A percentile compares a stretch with the other conserved stretches of the same genome.
These are phyloP conservation scores for Raphanus sativus DNA, from an alignment of 345 rosid genomes.

Conservation along the genomic window DNA sequence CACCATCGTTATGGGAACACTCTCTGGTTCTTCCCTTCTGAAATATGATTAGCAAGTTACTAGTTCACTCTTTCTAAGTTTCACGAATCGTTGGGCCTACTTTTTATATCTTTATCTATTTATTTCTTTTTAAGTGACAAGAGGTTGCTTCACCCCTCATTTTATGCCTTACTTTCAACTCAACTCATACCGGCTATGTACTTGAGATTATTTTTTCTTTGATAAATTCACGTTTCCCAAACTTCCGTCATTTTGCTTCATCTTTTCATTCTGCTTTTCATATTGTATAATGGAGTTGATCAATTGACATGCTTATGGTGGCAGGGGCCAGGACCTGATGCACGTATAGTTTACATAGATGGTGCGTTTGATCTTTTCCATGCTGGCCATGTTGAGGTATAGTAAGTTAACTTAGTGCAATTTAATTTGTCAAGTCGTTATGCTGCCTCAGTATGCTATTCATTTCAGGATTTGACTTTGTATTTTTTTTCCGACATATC, in stretches of 20 bases:
- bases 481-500: not conserved
- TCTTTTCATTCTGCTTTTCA: not conserved
- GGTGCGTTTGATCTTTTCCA: conserved; percentile 99
- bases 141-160: not conserved
- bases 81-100: not conserved
- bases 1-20: not conserved
- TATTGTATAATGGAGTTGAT: conserved; percentile 11
- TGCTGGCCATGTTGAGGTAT: conserved; percentile 99
- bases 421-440: not conserved
- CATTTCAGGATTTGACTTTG: not conserved
- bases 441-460: not conserved
- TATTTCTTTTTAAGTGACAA: not conserved
- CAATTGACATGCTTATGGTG: conserved; percentile 11
- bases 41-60: not conserved
- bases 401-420: conserved; percentile 5
- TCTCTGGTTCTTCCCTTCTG: not conserved
- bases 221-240: not conserved
- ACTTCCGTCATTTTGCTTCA: not conserved
- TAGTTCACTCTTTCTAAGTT: conserved; percentile 1
- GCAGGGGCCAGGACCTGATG: conserved; percentile 90
- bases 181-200: conserved; percentile 6
- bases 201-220: not conserved
- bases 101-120: not conserved
- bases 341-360: conserved; percentile 82
- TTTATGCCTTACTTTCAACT: not conserved